These are phyloP conservation scores for Vickermania ingenoplastis DNA, from an alignment of 208 protist species.

Conservation along the genomic window DNA sequence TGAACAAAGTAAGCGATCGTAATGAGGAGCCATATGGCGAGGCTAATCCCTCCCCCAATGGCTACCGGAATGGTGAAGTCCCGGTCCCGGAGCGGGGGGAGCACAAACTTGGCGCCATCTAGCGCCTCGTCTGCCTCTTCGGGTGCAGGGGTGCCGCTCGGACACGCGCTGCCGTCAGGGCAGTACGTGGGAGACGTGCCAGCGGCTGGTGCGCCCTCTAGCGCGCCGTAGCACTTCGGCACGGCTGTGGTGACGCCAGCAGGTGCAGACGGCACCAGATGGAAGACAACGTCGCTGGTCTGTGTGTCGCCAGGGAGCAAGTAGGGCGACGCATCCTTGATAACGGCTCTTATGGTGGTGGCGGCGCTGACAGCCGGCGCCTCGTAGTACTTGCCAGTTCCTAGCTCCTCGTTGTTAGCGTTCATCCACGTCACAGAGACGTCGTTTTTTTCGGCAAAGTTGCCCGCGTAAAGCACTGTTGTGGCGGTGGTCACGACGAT, in stretches of 20 bases:
- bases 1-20: slow-evolving; percentile 16
- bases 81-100: not conserved
- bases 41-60: slow-evolving; percentile 10
- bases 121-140: not conserved
- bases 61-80: slow-evolving; percentile 17
- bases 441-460: slow-evolving; percentile 21
- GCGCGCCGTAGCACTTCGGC: not conserved
- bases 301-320: slow-evolving; percentile 5
- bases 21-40: slow-evolving; percentile 13
- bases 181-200: not conserved
- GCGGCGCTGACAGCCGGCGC: slow-evolving; percentile 20
- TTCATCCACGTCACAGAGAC: slow-evolving; percentile 23
- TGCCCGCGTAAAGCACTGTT: slow-evolving; percentile 17
- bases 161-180: not conserved
- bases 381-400: slow-evolving; percentile 4
- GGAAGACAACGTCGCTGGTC: slow-evolving; percentile 6
- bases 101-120: not conserved
- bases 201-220: not conserved
- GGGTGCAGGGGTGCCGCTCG: not conserved
- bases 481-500: slow-evolving; percentile 10
- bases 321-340: slow-evolving; percentile 27
- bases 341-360: slow-evolving; percentile 14
- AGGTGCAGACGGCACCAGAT: not conserved
- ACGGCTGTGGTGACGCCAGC: not conserved
- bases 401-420: slow-evolving; percentile 8